A percentile compares a stretch with the other conserved stretches of the same genome.
phyloP scores from a whole-genome alignment of 257 asterid genomes.

The Linderniella brevidens region DNA sequence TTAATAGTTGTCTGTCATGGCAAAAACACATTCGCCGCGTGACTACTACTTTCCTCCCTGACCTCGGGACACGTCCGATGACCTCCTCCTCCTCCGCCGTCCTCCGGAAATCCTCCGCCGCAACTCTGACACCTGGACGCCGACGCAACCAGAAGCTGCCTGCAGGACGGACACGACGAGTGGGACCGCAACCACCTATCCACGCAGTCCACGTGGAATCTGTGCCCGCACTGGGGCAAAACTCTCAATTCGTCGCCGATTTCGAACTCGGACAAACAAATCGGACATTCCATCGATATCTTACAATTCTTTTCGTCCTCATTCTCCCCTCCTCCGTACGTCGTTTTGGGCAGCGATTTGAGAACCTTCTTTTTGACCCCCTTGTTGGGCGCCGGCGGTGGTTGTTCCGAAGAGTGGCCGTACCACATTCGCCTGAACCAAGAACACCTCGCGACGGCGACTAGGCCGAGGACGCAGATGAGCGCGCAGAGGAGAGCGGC shows the following conservation, averaged over 20 bases:
- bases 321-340: slow-evolving; percentile 15
- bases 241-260: slow-evolving; percentile 27
- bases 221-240: slow-evolving; percentile 35
- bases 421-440: slow-evolving; percentile 22
- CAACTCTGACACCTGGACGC: slow-evolving; percentile 19
- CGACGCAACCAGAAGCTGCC: slow-evolving; percentile 15
- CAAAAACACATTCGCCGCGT: too few species aligned
- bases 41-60: too few species aligned
- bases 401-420: slow-evolving; percentile 1
- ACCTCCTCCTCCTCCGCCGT: neutral
- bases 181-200: slow-evolving; percentile 28
- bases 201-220: slow-evolving; percentile 26
- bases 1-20: too few species aligned
- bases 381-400: slow-evolving; percentile 17
- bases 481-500: slow-evolving; percentile 31
- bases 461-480: slow-evolving; percentile 28
- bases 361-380: slow-evolving; percentile 27
- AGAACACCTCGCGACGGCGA: slow-evolving; percentile 30
- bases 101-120: slow-evolving; percentile 7
- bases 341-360: slow-evolving; percentile 28
- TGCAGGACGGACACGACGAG: slow-evolving; percentile 36
- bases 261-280: slow-evolving; percentile 27
- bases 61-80: too few species aligned
- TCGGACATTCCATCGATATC: slow-evolving; percentile 23
- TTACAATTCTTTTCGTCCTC: neutral